Evolutionary conservation across 257 asterid genomes (phyloP).

Genomic region (Rubia yunnanensis): DNA sequence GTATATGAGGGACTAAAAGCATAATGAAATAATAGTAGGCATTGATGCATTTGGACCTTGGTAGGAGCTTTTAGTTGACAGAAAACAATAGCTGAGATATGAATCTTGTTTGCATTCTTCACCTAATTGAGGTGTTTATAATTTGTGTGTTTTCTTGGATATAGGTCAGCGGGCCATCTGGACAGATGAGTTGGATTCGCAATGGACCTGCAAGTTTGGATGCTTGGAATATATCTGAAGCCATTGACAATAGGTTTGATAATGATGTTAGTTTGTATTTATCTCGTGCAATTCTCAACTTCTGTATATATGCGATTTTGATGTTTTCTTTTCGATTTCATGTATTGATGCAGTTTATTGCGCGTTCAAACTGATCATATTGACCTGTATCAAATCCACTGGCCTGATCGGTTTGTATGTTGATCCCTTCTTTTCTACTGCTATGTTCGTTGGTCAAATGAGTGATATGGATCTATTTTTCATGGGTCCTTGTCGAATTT

Average conservation of each 20-base stretch:
- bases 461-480: background rate
- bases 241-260: conserved; percentile 69
- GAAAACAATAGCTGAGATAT: background rate
- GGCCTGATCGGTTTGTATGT: conserved; percentile 96
- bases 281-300: background rate
- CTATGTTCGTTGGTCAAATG: background rate
- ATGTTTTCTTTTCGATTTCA: background rate
- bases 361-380: conserved; percentile 63
- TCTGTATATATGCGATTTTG: background rate
- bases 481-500: background rate
- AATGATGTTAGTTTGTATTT: background rate
- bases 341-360: conserved; percentile 47
- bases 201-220: conserved; percentile 73
- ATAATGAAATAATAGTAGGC: background rate
- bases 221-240: conserved; percentile 59
- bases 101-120: background rate
- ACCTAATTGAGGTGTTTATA: background rate
- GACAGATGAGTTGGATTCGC: conserved; percentile 94
- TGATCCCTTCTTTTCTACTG: conserved; percentile 16
- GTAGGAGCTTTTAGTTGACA: background rate
- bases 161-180: conserved; percentile 93
- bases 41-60: background rate
- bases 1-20: background rate
- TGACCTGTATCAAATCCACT: conserved; percentile 91
- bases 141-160: background rate